phyloP scores from a whole-genome alignment of 208 protist genomes.

The Leishmania major region DNA sequence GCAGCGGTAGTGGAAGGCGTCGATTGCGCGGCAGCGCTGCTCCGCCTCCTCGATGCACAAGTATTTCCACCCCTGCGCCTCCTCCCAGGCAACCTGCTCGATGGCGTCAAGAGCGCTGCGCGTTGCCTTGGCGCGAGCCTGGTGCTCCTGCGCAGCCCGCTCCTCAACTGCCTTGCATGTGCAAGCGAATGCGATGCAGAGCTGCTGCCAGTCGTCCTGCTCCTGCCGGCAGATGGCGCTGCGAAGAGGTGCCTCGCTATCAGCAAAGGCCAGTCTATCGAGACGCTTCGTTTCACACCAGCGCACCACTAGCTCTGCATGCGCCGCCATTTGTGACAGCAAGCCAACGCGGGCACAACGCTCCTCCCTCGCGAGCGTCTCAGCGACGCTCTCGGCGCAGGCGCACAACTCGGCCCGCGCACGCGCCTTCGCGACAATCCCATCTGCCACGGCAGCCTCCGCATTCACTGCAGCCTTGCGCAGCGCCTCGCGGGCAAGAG shows the following conservation, averaged over 20 bases:
- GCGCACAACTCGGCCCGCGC: slow-evolving; percentile 34
- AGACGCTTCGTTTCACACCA: slow-evolving; percentile 33
- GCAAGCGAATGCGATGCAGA: slow-evolving; percentile 7
- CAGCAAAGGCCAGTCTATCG: slow-evolving; percentile 23
- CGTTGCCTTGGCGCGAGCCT: slow-evolving; percentile 8
- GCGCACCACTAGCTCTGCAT: slow-evolving; percentile 49
- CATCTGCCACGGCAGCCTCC: slow-evolving; percentile 34
- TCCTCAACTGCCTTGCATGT: slow-evolving; percentile 3
- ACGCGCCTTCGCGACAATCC: slow-evolving; percentile 27
- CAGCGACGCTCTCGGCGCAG: slow-evolving; percentile 17
- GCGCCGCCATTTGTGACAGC: slow-evolving; percentile 42
- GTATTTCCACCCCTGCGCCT: slow-evolving; percentile 4
- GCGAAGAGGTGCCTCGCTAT: slow-evolving; percentile 39
- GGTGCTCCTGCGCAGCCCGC: slow-evolving; percentile 2
- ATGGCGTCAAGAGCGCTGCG: slow-evolving; percentile 6
- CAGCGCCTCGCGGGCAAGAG: slow-evolving; percentile 27
- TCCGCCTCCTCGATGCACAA: slow-evolving; percentile 10
- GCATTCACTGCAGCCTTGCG: slow-evolving; percentile 15
- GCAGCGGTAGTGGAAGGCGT: slow-evolving; percentile 8
- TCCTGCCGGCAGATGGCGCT: slow-evolving; percentile 43
- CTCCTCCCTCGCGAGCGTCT: slow-evolving; percentile 39
- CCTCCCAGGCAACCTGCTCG: background rate
- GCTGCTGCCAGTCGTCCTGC: slow-evolving; percentile 8
- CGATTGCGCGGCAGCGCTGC: slow-evolving; percentile 6
- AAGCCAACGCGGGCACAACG: slow-evolving; percentile 54